Evolutionary conservation across 331 rosid species (phyloP).

Genomic region (Cydonia oblonga): DNA sequence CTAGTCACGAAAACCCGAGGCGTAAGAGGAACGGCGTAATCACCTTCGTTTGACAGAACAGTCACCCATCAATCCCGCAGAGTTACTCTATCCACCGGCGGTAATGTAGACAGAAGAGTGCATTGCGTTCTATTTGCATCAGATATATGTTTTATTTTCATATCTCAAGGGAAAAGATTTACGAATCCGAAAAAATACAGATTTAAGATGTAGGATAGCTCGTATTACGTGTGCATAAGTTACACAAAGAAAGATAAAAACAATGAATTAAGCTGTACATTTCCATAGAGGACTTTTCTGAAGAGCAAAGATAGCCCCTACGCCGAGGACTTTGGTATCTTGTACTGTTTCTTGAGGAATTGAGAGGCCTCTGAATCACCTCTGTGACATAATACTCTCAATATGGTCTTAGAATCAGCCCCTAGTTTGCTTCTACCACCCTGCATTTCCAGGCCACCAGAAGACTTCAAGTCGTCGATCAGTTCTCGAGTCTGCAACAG

Average conservation of each 20-base stretch:
- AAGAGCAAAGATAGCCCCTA: slow-evolving; percentile 19
- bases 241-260: background rate
- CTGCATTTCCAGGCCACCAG: slow-evolving; percentile 47
- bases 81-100: too few relatives aligned
- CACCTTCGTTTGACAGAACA: too few relatives aligned
- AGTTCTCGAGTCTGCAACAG: slow-evolving; percentile 72
- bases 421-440: slow-evolving; percentile 74
- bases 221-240: background rate
- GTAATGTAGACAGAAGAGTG: too few relatives aligned
- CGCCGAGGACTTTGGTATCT: slow-evolving; percentile 71
- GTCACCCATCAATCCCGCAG: too few relatives aligned
- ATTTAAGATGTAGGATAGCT: background rate
- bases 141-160: background rate
- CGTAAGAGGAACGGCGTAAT: too few relatives aligned
- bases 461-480: slow-evolving; percentile 79
- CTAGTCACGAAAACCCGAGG: background rate
- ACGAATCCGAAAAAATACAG: background rate
- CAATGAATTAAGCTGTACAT: background rate
- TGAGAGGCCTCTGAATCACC: slow-evolving; percentile 83
- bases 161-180: background rate
- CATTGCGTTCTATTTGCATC: background rate
- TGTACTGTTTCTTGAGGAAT: slow-evolving; percentile 89
- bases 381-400: slow-evolving; percentile 84
- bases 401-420: slow-evolving; percentile 69
- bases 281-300: background rate